These are phyloP conservation scores for Penicillium fuscoglaucum DNA, from an alignment of 2,329 filamentous ascomycete genomes.

Conservation along the genomic window DNA sequence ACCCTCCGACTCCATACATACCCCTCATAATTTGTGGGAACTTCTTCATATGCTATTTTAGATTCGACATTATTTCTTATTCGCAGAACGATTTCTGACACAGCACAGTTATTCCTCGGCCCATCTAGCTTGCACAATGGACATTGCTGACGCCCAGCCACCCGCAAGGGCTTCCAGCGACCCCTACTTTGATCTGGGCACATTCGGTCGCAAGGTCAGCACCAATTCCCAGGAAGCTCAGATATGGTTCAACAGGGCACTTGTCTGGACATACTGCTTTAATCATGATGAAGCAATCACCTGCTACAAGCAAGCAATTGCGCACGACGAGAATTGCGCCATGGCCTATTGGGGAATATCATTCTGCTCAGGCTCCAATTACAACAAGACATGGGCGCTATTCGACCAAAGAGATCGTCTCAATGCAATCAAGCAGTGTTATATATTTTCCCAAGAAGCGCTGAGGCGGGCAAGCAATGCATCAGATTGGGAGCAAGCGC, in stretches of 20 bases:
- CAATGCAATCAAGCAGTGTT: slow-evolving; percentile 19
- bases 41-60: slow-evolving; percentile 4
- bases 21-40: slow-evolving; percentile 1
- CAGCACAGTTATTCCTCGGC: neutral
- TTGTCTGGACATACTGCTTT: slow-evolving; percentile 38
- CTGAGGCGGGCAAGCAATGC: slow-evolving; percentile 8
- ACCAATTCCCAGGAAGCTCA: slow-evolving; percentile 32
- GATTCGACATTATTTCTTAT: neutral
- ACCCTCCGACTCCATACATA: slow-evolving; percentile 16
- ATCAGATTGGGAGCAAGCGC: slow-evolving; percentile 26
- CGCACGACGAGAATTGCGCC: slow-evolving; percentile 31
- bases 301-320: slow-evolving; percentile 34
- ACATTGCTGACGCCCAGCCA: neutral
- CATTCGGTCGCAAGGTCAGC: slow-evolving; percentile 35
- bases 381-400: slow-evolving; percentile 25
- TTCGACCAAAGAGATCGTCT: slow-evolving; percentile 18
- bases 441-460: slow-evolving; percentile 16
- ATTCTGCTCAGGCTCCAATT: slow-evolving; percentile 23
- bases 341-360: slow-evolving; percentile 35
- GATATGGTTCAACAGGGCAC: slow-evolving; percentile 35
- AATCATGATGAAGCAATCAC: slow-evolving; percentile 38
- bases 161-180: slow-evolving; percentile 18
- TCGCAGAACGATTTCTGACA: neutral
- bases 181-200: slow-evolving; percentile 33
- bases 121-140: slow-evolving; percentile 7